Evolutionary conservation across 2,329 filamentous ascomycete species (phyloP).

Genomic region (Chaetomiaceae sp.): DNA sequence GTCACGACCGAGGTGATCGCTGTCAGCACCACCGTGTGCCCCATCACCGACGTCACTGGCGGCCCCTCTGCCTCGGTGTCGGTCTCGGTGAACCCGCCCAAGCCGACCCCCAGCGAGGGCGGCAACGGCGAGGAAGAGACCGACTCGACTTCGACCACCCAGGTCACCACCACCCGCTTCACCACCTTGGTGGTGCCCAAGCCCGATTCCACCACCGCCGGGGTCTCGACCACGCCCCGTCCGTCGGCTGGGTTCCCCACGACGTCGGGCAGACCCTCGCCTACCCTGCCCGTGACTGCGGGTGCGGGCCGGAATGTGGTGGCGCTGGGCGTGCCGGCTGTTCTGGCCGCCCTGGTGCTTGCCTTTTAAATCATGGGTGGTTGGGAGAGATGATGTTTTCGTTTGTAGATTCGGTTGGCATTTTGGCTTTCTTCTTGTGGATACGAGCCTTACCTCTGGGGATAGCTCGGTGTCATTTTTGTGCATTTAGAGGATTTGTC

Average conservation of each 20-base stretch:
- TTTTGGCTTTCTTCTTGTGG: constrained; percentile 1
- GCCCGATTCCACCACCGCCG: constrained; percentile 1
- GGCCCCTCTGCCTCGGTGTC: not conserved
- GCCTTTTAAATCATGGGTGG: constrained; percentile 14
- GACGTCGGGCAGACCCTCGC: constrained; percentile 4
- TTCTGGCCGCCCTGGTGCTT: constrained; percentile 19
- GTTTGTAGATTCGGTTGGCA: constrained; percentile 9
- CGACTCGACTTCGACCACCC: constrained; percentile 13
- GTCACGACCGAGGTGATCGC: constrained; percentile 33
- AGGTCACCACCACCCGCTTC: constrained; percentile 18
- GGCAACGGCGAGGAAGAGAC: not conserved
- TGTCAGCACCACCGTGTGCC: constrained; percentile 36
- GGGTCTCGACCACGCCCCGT: not conserved
- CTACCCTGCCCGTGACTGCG: constrained; percentile 20
- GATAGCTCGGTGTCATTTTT: constrained; percentile 1
- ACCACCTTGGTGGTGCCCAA: constrained; percentile 25
- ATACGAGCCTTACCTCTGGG: not conserved
- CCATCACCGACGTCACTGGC: constrained; percentile 16
- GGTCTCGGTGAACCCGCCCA: not conserved
- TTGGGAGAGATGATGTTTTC: not conserved
- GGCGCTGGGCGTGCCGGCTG: constrained; percentile 19
- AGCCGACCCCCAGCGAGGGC: not conserved
- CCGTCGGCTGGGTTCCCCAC: constrained; percentile 10
- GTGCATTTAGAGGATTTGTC: not conserved
- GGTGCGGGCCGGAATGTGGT: constrained; percentile 25